Evolutionary conservation across 129 eudicot species (phyloP), one percentile per base, ranked within the genome.

Genomic region (Dittrichia graveolens): DNA sequence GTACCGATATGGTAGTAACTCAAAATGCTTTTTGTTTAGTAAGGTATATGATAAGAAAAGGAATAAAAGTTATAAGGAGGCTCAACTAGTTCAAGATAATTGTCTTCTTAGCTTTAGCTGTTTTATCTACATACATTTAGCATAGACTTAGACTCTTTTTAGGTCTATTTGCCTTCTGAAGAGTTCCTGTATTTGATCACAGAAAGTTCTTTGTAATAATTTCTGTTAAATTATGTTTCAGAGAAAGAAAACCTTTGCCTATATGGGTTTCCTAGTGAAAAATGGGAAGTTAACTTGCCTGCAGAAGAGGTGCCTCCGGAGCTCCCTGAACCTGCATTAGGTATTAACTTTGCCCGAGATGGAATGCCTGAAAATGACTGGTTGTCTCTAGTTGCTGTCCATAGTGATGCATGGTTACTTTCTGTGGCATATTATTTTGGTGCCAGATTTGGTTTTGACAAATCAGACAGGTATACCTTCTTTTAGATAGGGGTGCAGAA

Each of bases 231-330:
- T 24, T 57, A 34, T 71, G 10, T 79, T 82, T 60, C 91, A 93
- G 98, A 93, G 75, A 93, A 89, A 80, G 96, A 93, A 81, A 93
- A 93, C 75, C 95, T 89, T 24, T 89, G 96, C 68, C 84, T 93
- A 52, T 93, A 93, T 77, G 98, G 96, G 68, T 87, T 77, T 71
- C 98, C 96, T 40, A 87, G 78, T 11, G 92, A 89, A 84, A 85
- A 83, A 76, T 93, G 98, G 98, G 95, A 87, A 78, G 96, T 92
- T 65, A 88, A 88, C 82, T 78, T 88, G 61, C 97, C 97, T 7
- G 97, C 97, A 57, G 97, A 88, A 59, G 97, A 92, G 86, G 96
- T 92, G 48, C 97, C 96, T 41, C 97, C 97, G 0, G 97, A 92
- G 89, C 93, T 92, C 61, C 97, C 97, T 0, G 97, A 92, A 80